Evolutionary conservation across 2,329 filamentous ascomycete species (phyloP).

Genomic region (Trichophyton schoenleinii): DNA sequence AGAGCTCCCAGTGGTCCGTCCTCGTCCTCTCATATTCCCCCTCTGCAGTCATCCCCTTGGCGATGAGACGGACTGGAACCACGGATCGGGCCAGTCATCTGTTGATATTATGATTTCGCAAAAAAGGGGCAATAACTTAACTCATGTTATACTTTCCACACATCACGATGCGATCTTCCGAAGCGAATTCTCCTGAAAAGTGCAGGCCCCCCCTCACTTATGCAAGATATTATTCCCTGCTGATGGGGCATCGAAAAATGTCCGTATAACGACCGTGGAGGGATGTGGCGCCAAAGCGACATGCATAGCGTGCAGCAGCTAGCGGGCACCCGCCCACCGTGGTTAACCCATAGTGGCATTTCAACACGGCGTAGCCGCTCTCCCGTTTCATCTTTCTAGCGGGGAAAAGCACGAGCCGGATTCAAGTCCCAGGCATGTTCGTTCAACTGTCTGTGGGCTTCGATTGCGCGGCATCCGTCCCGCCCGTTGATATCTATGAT

Average conservation of each 20-base stretch:
- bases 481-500: neutral
- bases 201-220: neutral
- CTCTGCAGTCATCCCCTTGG: neutral
- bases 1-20: neutral
- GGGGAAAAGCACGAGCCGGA: neutral
- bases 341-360: neutral
- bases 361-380: too few species aligned
- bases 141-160: neutral
- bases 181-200: neutral
- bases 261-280: neutral
- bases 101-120: neutral
- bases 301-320: neutral
- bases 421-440: neutral
- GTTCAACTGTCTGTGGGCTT: neutral
- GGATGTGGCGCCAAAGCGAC: neutral
- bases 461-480: neutral
- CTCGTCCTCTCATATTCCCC: neutral
- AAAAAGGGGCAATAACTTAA: neutral
- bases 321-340: neutral
- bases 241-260: neutral
- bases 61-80: neutral
- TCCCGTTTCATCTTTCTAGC: neutral
- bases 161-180: neutral
- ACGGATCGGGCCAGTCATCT: neutral
- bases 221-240: neutral